Conservation (phyloP, 1,139 yeast species). For the Saccharomycopsis crataegensis region DNA sequence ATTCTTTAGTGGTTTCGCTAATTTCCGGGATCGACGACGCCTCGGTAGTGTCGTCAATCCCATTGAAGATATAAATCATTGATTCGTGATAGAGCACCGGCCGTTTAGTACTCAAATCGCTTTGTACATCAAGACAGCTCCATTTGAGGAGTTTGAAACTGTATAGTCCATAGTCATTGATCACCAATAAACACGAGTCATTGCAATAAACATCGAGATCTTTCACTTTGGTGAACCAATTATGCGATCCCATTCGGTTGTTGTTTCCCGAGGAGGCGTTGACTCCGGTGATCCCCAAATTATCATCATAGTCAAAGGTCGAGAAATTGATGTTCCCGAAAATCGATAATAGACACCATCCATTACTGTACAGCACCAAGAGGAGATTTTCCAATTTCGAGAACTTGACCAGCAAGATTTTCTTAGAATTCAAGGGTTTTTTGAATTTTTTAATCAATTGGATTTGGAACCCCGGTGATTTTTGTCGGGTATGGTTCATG, state of each 20-base stretch:
- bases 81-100: slow-evolving; percentile 25
- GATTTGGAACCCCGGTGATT: neutral
- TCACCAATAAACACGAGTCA: slow-evolving; percentile 23
- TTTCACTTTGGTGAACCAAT: slow-evolving; percentile 23
- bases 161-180: slow-evolving; percentile 20
- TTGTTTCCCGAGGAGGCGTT: neutral
- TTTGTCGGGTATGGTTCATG: slow-evolving; percentile 13
- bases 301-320: slow-evolving; percentile 30
- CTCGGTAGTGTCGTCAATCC: neutral
- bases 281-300: slow-evolving; percentile 13
- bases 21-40: neutral
- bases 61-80: slow-evolving; percentile 12
- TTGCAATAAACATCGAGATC: slow-evolving; percentile 23
- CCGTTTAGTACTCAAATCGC: slow-evolving; percentile 25
- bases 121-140: slow-evolving; percentile 24
- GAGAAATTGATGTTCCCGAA: slow-evolving; percentile 32
- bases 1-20: neutral
- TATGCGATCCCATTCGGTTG: slow-evolving; percentile 15
- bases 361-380: slow-evolving; percentile 25
- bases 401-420: slow-evolving; percentile 22
- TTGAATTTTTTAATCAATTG: slow-evolving; percentile 23
- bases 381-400: slow-evolving; percentile 26
- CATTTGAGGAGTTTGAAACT: slow-evolving; percentile 23
- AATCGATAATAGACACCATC: slow-evolving; percentile 32
- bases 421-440: slow-evolving; percentile 24